Base-by-base conservation (phyloP, 192 early-diverging fungal species). In the Irineochytrium annulatum region DNA sequence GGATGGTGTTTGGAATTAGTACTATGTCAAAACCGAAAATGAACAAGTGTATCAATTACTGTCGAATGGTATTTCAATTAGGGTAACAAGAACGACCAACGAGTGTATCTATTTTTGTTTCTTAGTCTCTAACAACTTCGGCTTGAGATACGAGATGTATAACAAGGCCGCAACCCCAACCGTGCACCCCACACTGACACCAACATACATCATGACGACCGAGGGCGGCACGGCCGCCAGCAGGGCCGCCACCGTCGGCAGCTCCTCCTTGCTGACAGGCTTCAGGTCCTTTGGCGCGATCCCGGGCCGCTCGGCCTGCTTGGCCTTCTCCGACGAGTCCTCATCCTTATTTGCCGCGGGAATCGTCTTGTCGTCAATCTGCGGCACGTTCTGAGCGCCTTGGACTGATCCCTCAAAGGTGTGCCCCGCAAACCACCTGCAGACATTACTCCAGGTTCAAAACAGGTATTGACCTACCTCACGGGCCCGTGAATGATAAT, bases 401-500 rank as follows among this genome's bases (percentile, higher is more conserved):
- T 62, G 22, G 5, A 59, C 39, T 0, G 57, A 65, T 11, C 39
- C 62, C 39, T 67, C 65, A 34, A 57, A 67, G 19, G 56, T 67
- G 33, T 61, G 56, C 2, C 62, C 65, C 0, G 55, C 65, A 45
- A 67, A 67, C 65, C 65, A 67, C 35, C 65, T 65, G 22, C 43
- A 16, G 24, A 62, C 20, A 62, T 63, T n/a, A 60, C 14, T 2
- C 17, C 16, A 33, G 39, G 43, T 37, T 16, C 20, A 19, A 31
- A 63, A 0, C n/a, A 0, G n/a, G 24, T 46, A 43, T 19, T 13
- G 34, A 14, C 0, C 46, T 63, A 63, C 63, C 63, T 65, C 14
- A 65, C 63, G 30, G 49, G 65, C 1, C 65, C 65, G 34, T 67
- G 65, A 34, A 67, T 59, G 22, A 63, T n/a, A 29, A 67, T 51